Conservation (phyloP, 1,284 basidiomycete genomes). For the Cryptococcus sp. region DNA sequence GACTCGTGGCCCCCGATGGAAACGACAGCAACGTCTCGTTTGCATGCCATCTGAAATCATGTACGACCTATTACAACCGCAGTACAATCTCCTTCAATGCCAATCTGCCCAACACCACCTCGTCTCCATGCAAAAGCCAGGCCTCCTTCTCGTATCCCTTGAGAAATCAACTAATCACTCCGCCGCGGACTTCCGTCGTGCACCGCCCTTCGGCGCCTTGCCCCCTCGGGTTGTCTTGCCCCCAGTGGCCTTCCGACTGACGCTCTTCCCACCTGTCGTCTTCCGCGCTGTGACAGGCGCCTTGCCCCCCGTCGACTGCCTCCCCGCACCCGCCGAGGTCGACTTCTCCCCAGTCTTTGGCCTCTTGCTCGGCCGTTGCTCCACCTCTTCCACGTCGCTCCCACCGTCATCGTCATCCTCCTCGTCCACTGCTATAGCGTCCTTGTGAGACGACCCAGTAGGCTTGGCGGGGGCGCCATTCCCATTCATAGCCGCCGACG, state of each 20-base stretch:
- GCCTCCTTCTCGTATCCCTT: no score
- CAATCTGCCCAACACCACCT: no score
- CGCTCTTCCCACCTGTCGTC: slow-evolving; percentile 29
- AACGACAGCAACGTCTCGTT: slow-evolving; percentile 1
- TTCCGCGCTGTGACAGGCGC: slow-evolving; percentile 13
- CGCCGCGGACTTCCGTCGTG: neutral
- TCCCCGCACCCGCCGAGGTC: slow-evolving; percentile 12
- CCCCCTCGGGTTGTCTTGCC: slow-evolving; percentile 18
- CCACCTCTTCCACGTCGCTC: slow-evolving; percentile 15
- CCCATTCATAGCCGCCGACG: neutral
- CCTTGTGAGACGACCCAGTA: slow-evolving; percentile 14
- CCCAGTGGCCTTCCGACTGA: slow-evolving; percentile 9
- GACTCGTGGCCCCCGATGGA: no score
- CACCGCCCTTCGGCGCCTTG: neutral
- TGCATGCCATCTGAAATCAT: neutral
- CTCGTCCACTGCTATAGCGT: slow-evolving; percentile 33
- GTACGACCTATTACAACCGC: neutral
- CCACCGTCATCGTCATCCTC: slow-evolving; percentile 16
- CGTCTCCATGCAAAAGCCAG: no score
- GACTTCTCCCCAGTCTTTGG: slow-evolving; percentile 11
- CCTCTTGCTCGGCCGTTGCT: slow-evolving; percentile 23
- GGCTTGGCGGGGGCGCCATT: neutral
- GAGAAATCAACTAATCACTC: neutral
- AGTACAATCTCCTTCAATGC: no score
- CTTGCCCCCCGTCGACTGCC: slow-evolving; percentile 17